A percentile compares a stretch with the other conserved stretches of the same genome.
Evolutionary conservation across 2,329 filamentous ascomycete species (phyloP).

Genomic region (Neobulgaria alba): DNA sequence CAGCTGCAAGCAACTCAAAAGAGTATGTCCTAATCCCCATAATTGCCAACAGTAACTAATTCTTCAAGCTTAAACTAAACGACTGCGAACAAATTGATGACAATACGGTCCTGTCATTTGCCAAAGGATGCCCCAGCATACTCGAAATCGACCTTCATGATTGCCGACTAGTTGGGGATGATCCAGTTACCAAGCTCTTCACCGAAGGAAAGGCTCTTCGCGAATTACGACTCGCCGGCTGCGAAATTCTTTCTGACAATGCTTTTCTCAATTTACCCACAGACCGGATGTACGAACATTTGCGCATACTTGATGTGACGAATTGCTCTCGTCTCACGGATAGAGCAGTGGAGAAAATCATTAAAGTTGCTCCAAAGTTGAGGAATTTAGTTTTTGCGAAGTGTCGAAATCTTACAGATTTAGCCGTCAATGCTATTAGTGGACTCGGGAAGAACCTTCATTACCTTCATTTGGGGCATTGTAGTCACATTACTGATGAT

Average conservation of each 20-base stretch:
- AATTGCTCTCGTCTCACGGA: conserved; percentile 81
- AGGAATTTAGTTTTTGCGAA: conserved; percentile 92
- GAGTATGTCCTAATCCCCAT: conserved; percentile 44
- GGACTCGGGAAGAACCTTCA: conserved; percentile 91
- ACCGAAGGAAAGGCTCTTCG: conserved; percentile 73
- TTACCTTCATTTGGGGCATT: conserved; percentile 93
- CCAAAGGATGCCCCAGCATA: conserved; percentile 80
- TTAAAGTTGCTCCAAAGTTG: conserved; percentile 75
- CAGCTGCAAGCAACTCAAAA: conserved; percentile 78
- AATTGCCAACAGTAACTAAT: conserved; percentile 10
- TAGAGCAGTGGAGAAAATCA: conserved; percentile 78
- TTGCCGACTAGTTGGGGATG: conserved; percentile 72
- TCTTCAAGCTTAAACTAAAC: conserved; percentile 76
- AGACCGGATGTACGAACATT: conserved; percentile 66
- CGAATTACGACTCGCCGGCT: conserved; percentile 80
- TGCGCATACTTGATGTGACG: conserved; percentile 89
- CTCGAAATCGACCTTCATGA: conserved; percentile 93
- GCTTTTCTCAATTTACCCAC: conserved; percentile 75
- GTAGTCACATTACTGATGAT: conserved; percentile 79
- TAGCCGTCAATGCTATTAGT: conserved; percentile 77
- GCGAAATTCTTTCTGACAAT: conserved; percentile 74
- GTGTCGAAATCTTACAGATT: conserved; percentile 86
- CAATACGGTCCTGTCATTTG: conserved; percentile 74
- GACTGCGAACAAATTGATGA: conserved; percentile 82
- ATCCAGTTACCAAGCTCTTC: conserved; percentile 74